Base-by-base conservation (phyloP, 345 rosid genomes). In the Mangifera indica region DNA sequence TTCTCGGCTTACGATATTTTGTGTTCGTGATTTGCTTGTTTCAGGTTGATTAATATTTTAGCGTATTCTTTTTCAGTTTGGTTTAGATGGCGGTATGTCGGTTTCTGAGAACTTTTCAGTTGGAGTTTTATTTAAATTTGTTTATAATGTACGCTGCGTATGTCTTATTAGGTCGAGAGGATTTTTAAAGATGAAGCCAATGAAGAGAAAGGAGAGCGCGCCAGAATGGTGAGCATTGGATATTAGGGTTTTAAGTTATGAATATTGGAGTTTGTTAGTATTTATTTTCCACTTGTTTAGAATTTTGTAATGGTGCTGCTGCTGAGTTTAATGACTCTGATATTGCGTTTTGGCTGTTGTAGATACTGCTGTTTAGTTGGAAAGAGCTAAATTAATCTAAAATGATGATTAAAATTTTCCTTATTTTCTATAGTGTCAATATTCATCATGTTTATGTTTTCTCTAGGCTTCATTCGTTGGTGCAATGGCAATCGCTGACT, bases 121-220 rank as follows among this genome's bases (percentile, higher is more conserved):
- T 68, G 34, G 44, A 1, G 45, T 24, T 29, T 25, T 26, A 29
- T 52, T 54, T 70, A 3, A 12, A 20, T 42, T 1, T 58, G 9
- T 18, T 55, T 34, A 9, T 64, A 57, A 57, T 26, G 25, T 5
- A n/a, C 54, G 26, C 70, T 76, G 51, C 61, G 62, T 67, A 57
- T 42, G 17, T 77, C 63, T 44, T 69, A 20, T 45, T 70, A 94
- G 98, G 66, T 86, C 61, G 97, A 92, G 10, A 86, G 58, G 62
- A 89, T 92, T 74, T 73, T 94, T 57, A 94, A 89, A 83, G 92
- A 94, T 87, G 98, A 94, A 51, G 98, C 98, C 67, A 87, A 68
- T 49, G 98, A 90, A 80, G 98, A 94, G 83, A 94, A 94, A 73
- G 98, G 98, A 48, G 97, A 90, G 71, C 95, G 93, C 24, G 98